A percentile compares a stretch with the other conserved stretches of the same genome.
Evolutionary conservation across 768 basidiomycete genomes (phyloP).

Genomic region (Pisolithus albus): DNA sequence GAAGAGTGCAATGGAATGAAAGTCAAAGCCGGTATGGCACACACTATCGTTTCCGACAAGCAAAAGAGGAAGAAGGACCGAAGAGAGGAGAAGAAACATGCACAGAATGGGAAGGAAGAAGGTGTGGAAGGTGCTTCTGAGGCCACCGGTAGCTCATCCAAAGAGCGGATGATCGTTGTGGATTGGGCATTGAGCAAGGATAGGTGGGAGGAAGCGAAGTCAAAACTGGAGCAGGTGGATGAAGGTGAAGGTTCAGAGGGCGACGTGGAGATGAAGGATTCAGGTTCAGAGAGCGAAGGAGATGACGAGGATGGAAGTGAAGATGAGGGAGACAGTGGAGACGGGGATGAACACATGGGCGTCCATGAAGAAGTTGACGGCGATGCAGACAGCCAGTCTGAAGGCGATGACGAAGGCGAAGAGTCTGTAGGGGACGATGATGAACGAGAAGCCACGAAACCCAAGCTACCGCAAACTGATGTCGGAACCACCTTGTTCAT

Average conservation of each 20-base stretch:
- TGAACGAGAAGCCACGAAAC: slow-evolving; percentile 44
- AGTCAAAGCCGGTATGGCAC: slow-evolving; percentile 57
- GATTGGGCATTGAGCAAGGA: slow-evolving; percentile 97
- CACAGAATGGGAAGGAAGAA: slow-evolving; percentile 23
- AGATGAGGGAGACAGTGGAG: slow-evolving; percentile 17
- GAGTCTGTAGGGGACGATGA: slow-evolving; percentile 25
- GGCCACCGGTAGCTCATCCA: slow-evolving; percentile 29
- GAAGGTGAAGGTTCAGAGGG: slow-evolving; percentile 24
- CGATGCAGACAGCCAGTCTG: slow-evolving; percentile 7
- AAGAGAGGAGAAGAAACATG: slow-evolving; percentile 42
- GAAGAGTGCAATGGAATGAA: slow-evolving; percentile 72
- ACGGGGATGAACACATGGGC: slow-evolving; percentile 36
- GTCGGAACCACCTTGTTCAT: slow-evolving; percentile 90
- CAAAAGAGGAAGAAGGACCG: slow-evolving; percentile 62
- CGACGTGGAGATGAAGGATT: slow-evolving; percentile 24
- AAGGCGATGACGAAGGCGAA: slow-evolving; percentile 30
- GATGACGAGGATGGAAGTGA: slow-evolving; percentile 19
- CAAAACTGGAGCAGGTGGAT: slow-evolving; percentile 36
- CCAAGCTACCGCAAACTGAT: slow-evolving; percentile 75
- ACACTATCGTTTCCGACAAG: slow-evolving; percentile 49
- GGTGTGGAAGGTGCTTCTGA: slow-evolving; percentile 30
- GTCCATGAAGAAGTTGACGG: slow-evolving; percentile 31
- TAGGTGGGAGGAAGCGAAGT: slow-evolving; percentile 79
- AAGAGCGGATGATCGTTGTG: slow-evolving; percentile 74
- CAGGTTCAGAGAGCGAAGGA: slow-evolving; percentile 26